Evolutionary conservation across 805 yeast genomes (phyloP).

Genomic region (Saturnispora halmiae): DNA sequence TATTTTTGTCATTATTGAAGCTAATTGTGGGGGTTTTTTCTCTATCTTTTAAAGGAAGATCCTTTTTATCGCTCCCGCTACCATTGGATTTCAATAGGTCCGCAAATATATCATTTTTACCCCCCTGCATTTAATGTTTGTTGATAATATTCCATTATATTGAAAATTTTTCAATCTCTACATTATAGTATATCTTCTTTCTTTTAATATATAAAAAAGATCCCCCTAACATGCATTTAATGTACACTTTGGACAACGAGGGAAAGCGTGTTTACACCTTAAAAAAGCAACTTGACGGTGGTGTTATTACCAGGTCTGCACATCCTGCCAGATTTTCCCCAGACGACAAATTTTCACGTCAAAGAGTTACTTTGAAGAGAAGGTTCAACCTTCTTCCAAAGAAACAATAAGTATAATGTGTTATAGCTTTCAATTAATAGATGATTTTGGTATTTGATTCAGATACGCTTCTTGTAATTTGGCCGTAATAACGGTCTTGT

Average conservation of each 20-base stretch:
- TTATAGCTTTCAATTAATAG: background rate
- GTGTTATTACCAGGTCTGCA: constrained; percentile 96
- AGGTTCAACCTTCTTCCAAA: constrained; percentile 85
- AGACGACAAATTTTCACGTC: constrained; percentile 98
- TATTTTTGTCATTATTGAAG: background rate
- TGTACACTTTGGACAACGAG: constrained; percentile 92
- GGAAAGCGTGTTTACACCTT: constrained; percentile 95
- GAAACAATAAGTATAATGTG: constrained; percentile 2
- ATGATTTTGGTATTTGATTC: constrained; percentile 1
- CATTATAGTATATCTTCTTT: background rate
- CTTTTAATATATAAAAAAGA: background rate
- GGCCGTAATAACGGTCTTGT: constrained; percentile 6
- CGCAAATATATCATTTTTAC: constrained; percentile 35
- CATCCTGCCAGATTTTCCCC: constrained; percentile 99
- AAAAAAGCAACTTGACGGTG: constrained; percentile 67
- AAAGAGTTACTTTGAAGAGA: constrained; percentile 96
- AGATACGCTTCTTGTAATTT: constrained; percentile 5
- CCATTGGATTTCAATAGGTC: constrained; percentile 25
- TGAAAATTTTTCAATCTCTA: too few relatives aligned
- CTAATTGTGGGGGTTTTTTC: background rate
- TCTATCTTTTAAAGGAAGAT: background rate
- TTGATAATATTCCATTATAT: too few relatives aligned
- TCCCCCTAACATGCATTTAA: constrained; percentile 70
- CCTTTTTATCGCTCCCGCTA: background rate
- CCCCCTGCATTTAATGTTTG: too few relatives aligned